A percentile compares a stretch with the other conserved stretches of the same genome.
These are phyloP conservation scores for Solanum piurae DNA, from an alignment of 257 asterid genomes.

Conservation along the genomic window DNA sequence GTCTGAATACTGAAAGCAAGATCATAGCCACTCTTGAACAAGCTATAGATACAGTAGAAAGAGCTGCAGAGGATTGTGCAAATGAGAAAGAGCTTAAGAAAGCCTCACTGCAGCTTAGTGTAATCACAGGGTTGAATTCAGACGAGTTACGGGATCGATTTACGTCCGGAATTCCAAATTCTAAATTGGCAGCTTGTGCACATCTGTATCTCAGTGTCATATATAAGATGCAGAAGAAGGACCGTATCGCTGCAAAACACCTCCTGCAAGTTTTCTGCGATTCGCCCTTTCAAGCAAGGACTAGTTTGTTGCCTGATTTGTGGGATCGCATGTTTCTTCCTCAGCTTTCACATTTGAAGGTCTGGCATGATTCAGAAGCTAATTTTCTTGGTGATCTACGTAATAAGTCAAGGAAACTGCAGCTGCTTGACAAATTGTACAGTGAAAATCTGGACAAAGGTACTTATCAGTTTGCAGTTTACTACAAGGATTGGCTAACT, in stretches of 20 bases:
- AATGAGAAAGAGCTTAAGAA: conserved; percentile 49
- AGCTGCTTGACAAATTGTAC: conserved; percentile 38
- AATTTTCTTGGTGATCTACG: conserved; percentile 19
- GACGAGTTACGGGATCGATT: conserved; percentile 38
- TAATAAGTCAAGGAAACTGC: conserved; percentile 13
- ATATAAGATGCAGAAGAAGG: conserved; percentile 57
- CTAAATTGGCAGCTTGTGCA: conserved; percentile 76
- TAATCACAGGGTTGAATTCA: conserved; percentile 65
- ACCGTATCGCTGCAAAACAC: conserved; percentile 55
- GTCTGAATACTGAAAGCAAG: conserved; percentile 33
- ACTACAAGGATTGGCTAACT: conserved; percentile 73
- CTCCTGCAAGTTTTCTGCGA: conserved; percentile 61
- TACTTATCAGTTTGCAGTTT: conserved; percentile 46
- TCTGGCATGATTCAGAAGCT: conserved; percentile 47
- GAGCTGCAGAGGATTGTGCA: conserved; percentile 43
- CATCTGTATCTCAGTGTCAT: conserved; percentile 74
- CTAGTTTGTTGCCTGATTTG: conserved; percentile 40
- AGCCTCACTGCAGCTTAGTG: conserved; percentile 77
- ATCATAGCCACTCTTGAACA: conserved; percentile 56
- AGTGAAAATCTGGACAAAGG: conserved; percentile 50
- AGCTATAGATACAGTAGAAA: conserved; percentile 61
- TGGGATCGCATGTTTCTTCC: conserved; percentile 62
- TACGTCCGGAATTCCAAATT: conserved; percentile 63
- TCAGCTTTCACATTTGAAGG: conserved; percentile 47
- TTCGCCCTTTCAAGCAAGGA: conserved; percentile 64